Base-by-base conservation (phyloP, 257 asterid species). In the Anisodus acutangulus region DNA sequence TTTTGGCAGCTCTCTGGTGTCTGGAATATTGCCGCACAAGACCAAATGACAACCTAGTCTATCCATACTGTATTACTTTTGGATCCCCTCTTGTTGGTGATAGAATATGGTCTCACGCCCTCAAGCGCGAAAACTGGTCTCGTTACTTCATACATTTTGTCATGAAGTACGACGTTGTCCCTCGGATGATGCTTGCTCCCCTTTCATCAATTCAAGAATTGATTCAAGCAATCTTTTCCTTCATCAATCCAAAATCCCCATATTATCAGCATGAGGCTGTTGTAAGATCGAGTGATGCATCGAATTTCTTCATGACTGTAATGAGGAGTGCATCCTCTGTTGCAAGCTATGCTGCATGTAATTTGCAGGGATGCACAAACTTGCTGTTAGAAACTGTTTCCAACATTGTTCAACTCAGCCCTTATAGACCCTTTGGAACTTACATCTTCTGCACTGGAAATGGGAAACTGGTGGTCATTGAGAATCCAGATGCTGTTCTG, bases 321-420 rank as follows among this genome's bases (percentile, higher is more conserved):
- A 86, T 94, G 92, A 91, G 93, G 78, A 93, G 84, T 55, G 88
- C 95, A 2, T 79, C 92, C 5, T 88, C 92, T 35, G 95, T 90
- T 60, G 84, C 98, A 37, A 93, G 99, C 87, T 92, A 90, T 6
- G 91, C 90, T 4, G 98, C 99, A 2, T 93, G 98, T 78, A 84
- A 93, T 79, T 95, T 93, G 69, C 91, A 92, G 93, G 98, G 97
- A 15, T 88, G 94, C 89, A 91, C 99, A 60, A 94, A 92, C 85
- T 88, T 91, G 83, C 86, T 95, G 78, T 88, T 94, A 39, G 98
- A 95, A 76, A 94, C 97, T 1, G 90, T 93, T 10, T 90, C 97
- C 8, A 89, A 91, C 85, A 89, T 94, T 9, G 86, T 95, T 47
- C 93, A 94, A 86, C 95, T 94, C 37, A 95, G 99, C 83, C 97